phyloP scores from a whole-genome alignment of 257 asterid species.

The Ilex aquifolium region DNA sequence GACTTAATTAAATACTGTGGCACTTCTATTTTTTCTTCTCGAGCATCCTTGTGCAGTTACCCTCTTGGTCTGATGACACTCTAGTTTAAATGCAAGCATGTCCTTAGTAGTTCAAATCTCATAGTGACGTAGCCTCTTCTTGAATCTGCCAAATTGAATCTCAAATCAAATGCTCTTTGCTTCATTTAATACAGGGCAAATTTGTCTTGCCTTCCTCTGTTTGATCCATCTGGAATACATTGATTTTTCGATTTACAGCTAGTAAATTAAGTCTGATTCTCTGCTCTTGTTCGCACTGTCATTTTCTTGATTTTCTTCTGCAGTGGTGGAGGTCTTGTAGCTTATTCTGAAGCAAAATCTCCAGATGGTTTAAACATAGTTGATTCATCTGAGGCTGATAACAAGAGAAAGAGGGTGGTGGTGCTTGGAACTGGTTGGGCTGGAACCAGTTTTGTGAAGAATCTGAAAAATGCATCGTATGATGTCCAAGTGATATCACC shows the following conservation, averaged over 20 bases:
- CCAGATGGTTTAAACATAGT: conserved; percentile 27
- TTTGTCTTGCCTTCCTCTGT: background rate
- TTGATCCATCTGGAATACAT: background rate
- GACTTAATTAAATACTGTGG: no score
- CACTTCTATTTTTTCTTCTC: no score
- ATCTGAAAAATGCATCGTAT: conserved; percentile 61
- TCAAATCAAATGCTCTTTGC: background rate
- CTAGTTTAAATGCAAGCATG: no score
- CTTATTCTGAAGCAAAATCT: conserved; percentile 63
- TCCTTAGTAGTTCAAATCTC: no score
- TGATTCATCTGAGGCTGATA: conserved; percentile 30
- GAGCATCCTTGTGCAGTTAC: no score
- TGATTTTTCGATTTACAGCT: background rate
- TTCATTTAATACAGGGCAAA: background rate
- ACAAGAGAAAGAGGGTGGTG: conserved; percentile 71
- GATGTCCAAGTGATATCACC: conserved; percentile 95
- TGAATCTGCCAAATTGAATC: background rate
- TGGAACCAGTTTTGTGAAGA: conserved; percentile 81
- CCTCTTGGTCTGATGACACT: no score
- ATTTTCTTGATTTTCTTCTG: conserved; percentile 7
- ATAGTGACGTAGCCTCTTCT: background rate
- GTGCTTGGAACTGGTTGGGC: conserved; percentile 99
- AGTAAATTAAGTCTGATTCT: background rate
- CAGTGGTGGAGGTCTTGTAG: conserved; percentile 87
- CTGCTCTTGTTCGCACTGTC: background rate